phyloP scores from a whole-genome alignment of 1,284 basidiomycete genomes.

The Leccinum fallax region DNA sequence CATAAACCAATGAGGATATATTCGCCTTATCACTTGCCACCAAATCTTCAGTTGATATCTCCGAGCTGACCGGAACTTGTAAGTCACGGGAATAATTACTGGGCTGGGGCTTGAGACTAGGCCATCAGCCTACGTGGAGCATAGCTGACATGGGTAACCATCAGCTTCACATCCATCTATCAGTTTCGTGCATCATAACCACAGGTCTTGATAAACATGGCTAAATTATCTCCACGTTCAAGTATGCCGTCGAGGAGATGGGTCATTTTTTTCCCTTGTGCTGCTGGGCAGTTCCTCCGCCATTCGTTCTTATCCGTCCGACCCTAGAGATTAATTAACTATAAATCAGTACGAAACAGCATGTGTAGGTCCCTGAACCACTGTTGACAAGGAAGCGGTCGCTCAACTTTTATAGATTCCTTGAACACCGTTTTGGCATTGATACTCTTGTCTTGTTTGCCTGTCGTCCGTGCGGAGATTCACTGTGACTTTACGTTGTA shows the following conservation, averaged over 20 bases:
- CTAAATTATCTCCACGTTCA: constrained; percentile 11
- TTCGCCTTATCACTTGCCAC: neutral
- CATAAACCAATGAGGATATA: neutral
- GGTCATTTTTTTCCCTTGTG: neutral
- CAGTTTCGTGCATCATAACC: neutral
- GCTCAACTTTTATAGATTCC: constrained; percentile 11
- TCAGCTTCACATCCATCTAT: neutral
- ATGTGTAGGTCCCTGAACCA: constrained; percentile 14
- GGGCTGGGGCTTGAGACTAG: neutral
- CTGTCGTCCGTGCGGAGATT: constrained; percentile 15
- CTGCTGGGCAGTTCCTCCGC: constrained; percentile 14
- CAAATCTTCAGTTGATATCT: neutral
- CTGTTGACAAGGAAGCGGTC: neutral
- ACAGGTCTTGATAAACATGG: constrained; percentile 17
- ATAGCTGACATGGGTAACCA: constrained; percentile 1
- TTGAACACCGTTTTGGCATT: constrained; percentile 3
- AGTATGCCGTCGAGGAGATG: constrained; percentile 8
- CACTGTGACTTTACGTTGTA: constrained; percentile 11
- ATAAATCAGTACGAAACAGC: neutral
- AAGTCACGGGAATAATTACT: neutral
- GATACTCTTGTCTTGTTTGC: constrained; percentile 11
- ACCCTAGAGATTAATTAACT: constrained; percentile 1
- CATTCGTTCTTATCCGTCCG: constrained; percentile 1
- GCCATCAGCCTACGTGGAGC: neutral
- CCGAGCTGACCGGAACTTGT: neutral